A percentile compares a stretch with the other conserved stretches of the same genome.
These are phyloP conservation scores for Botrytis fabae DNA, from an alignment of 2,329 filamentous ascomycete species.

Conservation along the genomic window DNA sequence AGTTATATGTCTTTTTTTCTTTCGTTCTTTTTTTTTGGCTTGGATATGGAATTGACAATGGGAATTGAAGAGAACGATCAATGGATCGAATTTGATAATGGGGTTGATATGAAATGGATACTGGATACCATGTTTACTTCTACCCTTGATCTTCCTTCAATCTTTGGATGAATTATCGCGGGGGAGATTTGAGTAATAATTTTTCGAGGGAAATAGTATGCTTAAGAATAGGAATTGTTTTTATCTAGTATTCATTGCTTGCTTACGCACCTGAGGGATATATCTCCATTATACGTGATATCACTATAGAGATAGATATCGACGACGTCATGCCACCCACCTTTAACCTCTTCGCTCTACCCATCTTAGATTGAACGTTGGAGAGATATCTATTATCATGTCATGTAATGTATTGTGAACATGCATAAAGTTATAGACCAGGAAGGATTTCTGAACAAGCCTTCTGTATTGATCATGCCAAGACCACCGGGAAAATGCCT, in stretches of 20 bases:
- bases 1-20: background rate
- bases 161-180: too few relatives aligned
- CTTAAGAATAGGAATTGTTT: background rate
- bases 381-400: background rate
- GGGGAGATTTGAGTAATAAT: background rate
- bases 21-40: background rate
- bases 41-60: background rate
- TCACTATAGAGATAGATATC: background rate
- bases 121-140: background rate
- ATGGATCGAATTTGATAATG: background rate
- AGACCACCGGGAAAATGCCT: background rate
- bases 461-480: conserved; percentile 3
- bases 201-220: background rate
- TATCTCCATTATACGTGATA: background rate
- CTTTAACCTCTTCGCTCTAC: background rate
- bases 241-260: background rate
- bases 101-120: background rate
- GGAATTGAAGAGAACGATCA: background rate
- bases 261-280: background rate
- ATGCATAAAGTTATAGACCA: background rate
- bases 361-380: background rate
- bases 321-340: background rate
- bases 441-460: background rate
- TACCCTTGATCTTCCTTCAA: background rate
- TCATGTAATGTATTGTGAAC: background rate